Evolutionary conservation across 202 grass and related monocot species (phyloP).

Genomic region (Schoenoplectus tabernaemontani): DNA sequence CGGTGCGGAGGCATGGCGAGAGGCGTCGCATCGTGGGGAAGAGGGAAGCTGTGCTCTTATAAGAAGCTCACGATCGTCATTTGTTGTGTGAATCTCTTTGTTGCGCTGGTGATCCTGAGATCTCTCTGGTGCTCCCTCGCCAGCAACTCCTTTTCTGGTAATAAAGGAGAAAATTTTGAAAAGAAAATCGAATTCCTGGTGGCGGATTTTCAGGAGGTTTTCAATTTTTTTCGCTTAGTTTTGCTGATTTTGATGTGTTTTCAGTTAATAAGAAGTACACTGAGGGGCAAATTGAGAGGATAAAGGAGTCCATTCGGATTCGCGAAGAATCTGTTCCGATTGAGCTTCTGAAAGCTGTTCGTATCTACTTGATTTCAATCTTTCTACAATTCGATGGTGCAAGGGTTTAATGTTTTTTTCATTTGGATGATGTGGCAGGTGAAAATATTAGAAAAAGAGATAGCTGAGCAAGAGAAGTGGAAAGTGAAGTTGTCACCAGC

Average conservation of each 20-base stretch:
- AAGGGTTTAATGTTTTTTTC: background rate
- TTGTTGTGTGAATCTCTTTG: slow-evolving; percentile 68
- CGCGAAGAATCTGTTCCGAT: slow-evolving; percentile 45
- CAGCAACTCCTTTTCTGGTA: slow-evolving; percentile 20
- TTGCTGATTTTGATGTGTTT: background rate
- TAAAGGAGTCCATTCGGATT: slow-evolving; percentile 80
- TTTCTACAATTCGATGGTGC: background rate
- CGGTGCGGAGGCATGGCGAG: slow-evolving; percentile 43
- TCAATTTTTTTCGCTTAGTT: no score
- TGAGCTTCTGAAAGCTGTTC: slow-evolving; percentile 70
- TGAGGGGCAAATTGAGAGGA: slow-evolving; percentile 61
- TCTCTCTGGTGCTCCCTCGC: slow-evolving; percentile 38
- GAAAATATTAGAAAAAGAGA: slow-evolving; percentile 47
- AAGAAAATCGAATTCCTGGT: background rate
- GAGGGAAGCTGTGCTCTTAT: slow-evolving; percentile 51
- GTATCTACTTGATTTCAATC: slow-evolving; percentile 5
- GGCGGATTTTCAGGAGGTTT: no score
- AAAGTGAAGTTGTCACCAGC: slow-evolving; percentile 42
- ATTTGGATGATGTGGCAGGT: slow-evolving; percentile 5
- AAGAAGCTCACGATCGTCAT: slow-evolving; percentile 59
- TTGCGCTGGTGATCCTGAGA: slow-evolving; percentile 64
- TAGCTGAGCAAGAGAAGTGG: slow-evolving; percentile 39
- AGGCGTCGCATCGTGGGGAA: slow-evolving; percentile 41
- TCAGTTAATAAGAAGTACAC: slow-evolving; percentile 31
- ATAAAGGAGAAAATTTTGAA: background rate